Conservation (phyloP, 108 stramenopile genomes). For the Schizochytrium sp. region DNA sequence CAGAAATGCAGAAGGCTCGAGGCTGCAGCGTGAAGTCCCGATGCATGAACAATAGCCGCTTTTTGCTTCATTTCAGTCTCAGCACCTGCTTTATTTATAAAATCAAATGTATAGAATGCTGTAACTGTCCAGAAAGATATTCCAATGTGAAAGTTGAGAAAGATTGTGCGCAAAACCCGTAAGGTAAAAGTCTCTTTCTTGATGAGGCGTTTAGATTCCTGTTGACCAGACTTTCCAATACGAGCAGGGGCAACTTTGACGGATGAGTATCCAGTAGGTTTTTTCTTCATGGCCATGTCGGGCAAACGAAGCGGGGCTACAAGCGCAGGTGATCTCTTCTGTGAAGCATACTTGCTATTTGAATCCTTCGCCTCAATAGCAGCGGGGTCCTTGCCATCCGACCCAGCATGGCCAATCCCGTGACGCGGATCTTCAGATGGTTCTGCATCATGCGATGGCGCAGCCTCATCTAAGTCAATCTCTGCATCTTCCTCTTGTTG, state of each 20-base stretch:
- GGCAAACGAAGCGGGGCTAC: slow-evolving; percentile 5
- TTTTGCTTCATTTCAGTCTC: neutral
- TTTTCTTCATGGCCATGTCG: neutral
- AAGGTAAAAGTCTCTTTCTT: neutral
- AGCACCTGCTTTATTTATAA: neutral
- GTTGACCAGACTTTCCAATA: neutral
- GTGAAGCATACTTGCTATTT: neutral
- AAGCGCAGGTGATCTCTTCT: neutral
- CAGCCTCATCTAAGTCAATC: neutral
- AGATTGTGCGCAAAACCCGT: neutral
- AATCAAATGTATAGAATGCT: neutral
- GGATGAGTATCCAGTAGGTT: neutral
- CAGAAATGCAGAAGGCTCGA: slow-evolving; percentile 16
- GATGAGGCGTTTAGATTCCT: neutral
- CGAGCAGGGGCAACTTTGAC: slow-evolving; percentile 21
- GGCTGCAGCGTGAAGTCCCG: neutral
- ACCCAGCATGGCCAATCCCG: too few species aligned
- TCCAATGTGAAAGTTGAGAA: slow-evolving; percentile 2
- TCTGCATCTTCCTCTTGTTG: slow-evolving; percentile 6
- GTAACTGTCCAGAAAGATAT: slow-evolving; percentile 7
- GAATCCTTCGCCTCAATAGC: neutral
- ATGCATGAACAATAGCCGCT: neutral
- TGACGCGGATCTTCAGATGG: neutral
- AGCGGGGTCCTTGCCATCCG: too few species aligned
- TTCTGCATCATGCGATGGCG: neutral